phyloP scores from a whole-genome alignment of 192 early-diverging fungal genomes.

The Backusella australiensis region DNA sequence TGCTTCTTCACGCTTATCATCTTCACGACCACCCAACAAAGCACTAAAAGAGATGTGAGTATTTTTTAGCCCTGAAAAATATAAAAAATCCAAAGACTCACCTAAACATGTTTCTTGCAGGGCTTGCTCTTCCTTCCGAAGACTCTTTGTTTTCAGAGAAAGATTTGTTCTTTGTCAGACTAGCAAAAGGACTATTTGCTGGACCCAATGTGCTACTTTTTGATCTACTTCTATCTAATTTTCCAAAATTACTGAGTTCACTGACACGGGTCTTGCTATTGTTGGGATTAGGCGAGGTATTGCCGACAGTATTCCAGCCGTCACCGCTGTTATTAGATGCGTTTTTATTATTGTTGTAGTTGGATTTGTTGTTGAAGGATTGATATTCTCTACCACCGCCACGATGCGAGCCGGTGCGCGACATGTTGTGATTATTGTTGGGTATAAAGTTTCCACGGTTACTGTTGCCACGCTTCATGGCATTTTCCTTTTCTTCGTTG shows the following conservation, averaged over 20 bases:
- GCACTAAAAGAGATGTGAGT: background rate
- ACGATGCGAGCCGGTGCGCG: conserved; percentile 58
- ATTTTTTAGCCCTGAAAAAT: too few relatives aligned
- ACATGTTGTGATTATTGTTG: conserved; percentile 36
- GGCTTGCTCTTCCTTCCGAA: conserved; percentile 17
- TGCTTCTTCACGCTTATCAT: conserved; percentile 20
- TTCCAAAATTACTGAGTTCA: conserved; percentile 77
- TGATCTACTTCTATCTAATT: conserved; percentile 57
- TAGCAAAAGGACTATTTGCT: conserved; percentile 25
- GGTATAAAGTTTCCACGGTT: conserved; percentile 42
- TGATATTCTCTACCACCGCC: conserved; percentile 26
- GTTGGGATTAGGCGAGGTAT: conserved; percentile 41
- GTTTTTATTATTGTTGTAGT: conserved; percentile 20
- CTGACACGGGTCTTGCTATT: conserved; percentile 33
- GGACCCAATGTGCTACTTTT: conserved; percentile 55
- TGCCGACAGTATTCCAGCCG: conserved; percentile 71
- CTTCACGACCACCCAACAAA: conserved; percentile 17
- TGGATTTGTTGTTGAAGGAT: background rate
- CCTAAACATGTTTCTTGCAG: conserved; percentile 34
- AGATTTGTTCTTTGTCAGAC: conserved; percentile 13
- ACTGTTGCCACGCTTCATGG: conserved; percentile 60
- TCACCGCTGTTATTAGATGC: conserved; percentile 47
- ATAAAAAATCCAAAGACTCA: background rate
- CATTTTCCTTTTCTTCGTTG: conserved; percentile 70
- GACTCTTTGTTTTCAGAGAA: conserved; percentile 23